Conservation (phyloP, 2,329 filamentous ascomycete species). For the Triangularia verruculosa region DNA sequence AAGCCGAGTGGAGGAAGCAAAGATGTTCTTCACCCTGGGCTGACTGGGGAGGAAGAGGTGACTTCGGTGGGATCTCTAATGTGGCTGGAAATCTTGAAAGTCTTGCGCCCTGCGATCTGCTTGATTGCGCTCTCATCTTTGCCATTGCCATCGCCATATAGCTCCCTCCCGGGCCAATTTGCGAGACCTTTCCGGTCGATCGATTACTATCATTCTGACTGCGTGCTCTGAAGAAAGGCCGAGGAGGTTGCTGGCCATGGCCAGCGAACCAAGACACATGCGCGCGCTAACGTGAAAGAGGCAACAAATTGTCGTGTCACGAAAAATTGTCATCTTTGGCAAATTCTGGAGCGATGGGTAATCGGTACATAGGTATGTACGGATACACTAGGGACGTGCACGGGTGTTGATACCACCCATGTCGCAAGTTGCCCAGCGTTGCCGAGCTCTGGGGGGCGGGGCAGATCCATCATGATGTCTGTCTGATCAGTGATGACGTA, state of each 20-base stretch:
- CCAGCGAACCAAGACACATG: neutral
- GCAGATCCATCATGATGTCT: conserved; percentile 10
- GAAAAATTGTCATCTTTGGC: neutral
- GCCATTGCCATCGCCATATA: neutral
- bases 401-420: neutral
- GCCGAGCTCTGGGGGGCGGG: conserved; percentile 1
- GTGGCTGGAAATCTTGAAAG: neutral
- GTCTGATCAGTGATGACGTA: conserved; percentile 7
- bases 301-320: conserved; percentile 2
- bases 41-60: neutral
- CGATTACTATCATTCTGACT: neutral
- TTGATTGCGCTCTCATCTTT: neutral
- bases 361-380: too few relatives aligned
- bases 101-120: conserved; percentile 12
- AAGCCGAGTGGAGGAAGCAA: neutral
- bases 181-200: neutral
- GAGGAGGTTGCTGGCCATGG: neutral
- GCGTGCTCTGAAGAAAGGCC: neutral
- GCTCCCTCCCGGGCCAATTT: neutral
- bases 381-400: neutral
- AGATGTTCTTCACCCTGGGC: neutral
- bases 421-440: neutral
- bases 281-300: neutral
- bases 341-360: neutral
- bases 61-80: neutral